phyloP scores from a whole-genome alignment of 176 grass and related monocot genomes.

The Oryza coarctata region DNA sequence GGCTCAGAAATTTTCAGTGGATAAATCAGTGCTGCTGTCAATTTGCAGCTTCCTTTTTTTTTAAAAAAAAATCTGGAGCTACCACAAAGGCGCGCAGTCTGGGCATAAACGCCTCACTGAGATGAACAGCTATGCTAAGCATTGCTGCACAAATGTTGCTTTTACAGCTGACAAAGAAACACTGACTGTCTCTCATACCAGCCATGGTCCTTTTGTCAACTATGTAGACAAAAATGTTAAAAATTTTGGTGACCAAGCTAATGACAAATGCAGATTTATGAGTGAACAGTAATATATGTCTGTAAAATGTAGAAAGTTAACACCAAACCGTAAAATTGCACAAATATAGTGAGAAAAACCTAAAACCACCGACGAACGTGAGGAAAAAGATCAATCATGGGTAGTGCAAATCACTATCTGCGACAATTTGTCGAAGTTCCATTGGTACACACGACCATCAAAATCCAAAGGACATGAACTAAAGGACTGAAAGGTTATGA shows the following conservation, averaged over 20 bases:
- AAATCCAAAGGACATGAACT: neutral
- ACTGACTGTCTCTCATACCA: neutral
- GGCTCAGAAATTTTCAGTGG: neutral
- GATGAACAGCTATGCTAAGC: neutral
- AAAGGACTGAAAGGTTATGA: neutral
- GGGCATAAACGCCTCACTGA: slow-evolving; percentile 9
- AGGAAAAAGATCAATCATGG: neutral
- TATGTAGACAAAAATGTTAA: neutral
- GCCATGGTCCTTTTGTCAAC: neutral
- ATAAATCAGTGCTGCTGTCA: neutral
- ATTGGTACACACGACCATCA: neutral
- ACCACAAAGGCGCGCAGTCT: neutral
- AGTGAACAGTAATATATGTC: neutral
- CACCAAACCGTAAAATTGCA: neutral
- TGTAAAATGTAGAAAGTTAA: neutral
- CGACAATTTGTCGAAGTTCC: neutral
- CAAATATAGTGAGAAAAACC: no score
- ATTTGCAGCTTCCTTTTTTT: neutral
- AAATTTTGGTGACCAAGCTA: neutral
- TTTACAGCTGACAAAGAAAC: neutral
- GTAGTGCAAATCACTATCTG: neutral
- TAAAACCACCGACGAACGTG: neutral
- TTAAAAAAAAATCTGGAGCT: neutral
- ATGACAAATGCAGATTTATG: neutral
- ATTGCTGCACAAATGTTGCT: neutral